Base-by-base conservation (phyloP, 73 alveolate genomes). In the Uronychia setigera region DNA sequence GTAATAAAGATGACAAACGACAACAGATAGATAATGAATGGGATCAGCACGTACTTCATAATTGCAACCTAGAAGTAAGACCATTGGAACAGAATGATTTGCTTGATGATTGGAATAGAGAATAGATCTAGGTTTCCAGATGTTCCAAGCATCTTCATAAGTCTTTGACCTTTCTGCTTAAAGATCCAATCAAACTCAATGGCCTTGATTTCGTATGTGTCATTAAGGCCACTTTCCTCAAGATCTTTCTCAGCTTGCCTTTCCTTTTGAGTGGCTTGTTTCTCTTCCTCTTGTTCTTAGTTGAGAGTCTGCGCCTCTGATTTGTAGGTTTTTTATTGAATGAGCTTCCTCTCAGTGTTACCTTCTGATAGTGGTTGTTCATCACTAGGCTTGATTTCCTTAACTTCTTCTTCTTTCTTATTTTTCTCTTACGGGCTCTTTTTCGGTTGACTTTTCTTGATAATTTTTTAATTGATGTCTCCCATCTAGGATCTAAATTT, bases 161-260 rank as follows among this genome's bases (percentile, higher is more conserved):
- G 60, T 1, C 59, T 27, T 33, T 59, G 32, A 0, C 88, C 88
- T 25, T 81, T 26, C 0, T 58, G 30, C 32, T 81, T 33, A 32
- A 81, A 60, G 29, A 81, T 81, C 88, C 88, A 81, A 59, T 81
- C 88, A 31, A 81, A 81, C 76, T 81, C 88, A 25, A 81, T 81
- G 0, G 88, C 88, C n/a, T 60, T 58, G n/a, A n/a, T n/a, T n/a
- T n/a, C n/a, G n/a, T n/a, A n/a, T n/a, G n/a, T n/a, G n/a, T n/a
- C n/a, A n/a, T n/a, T 28, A 81, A 29, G 19, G 29, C 19, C 67
- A 46, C 67, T 46, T 19, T 46, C 67, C 67, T 5, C 19, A 46
- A 19, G 19, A n/a, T n/a, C n/a, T n/a, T 46, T 46, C 67, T 46
- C 67, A 11, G 5, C 67, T 19, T 46, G 67, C 19, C 19, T 19